Evolutionary conservation across 768 basidiomycete species (phyloP).

Genomic region (Boletellus ananas): DNA sequence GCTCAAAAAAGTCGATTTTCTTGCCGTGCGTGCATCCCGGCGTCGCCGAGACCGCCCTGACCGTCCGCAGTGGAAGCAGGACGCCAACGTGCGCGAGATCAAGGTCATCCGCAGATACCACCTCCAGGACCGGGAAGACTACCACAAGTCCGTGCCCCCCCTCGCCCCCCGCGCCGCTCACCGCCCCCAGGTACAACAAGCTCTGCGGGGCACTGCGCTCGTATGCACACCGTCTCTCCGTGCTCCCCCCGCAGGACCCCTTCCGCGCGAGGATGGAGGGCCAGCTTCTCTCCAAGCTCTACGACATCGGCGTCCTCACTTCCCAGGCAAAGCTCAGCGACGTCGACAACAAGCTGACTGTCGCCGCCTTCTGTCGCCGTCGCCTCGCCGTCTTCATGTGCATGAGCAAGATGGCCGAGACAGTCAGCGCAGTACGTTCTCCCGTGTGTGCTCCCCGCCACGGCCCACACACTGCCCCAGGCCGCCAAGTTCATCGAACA

Average conservation of each 20-base stretch:
- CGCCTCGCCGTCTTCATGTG: conserved; percentile 91
- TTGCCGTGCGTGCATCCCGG: conserved; percentile 57
- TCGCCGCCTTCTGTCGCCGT: conserved; percentile 89
- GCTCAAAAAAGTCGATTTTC: conserved; percentile 95
- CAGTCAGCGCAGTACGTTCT: conserved; percentile 80
- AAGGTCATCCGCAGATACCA: conserved; percentile 95
- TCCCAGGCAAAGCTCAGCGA: conserved; percentile 86
- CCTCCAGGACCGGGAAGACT: conserved; percentile 91
- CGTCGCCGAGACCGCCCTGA: conserved; percentile 18
- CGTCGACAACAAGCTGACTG: conserved; percentile 90
- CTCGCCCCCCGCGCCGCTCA: background rate
- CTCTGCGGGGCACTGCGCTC: conserved; percentile 83
- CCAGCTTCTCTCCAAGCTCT: conserved; percentile 88
- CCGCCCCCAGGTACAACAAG: conserved; percentile 76
- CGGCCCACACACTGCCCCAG: conserved; percentile 38
- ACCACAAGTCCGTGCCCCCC: conserved; percentile 62
- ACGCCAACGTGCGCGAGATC: conserved; percentile 85
- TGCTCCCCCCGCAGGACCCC: conserved; percentile 86
- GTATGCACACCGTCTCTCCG: conserved; percentile 80
- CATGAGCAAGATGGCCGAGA: conserved; percentile 91
- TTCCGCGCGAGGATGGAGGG: conserved; percentile 81
- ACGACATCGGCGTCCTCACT: conserved; percentile 94
- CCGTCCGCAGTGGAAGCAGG: conserved; percentile 86
- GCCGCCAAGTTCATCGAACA: conserved; percentile 98
- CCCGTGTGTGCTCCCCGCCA: conserved; percentile 1